Evolutionary conservation across 371 early-diverging fungal species (phyloP).

Genomic region (Syncephalis plumigaleata): DNA sequence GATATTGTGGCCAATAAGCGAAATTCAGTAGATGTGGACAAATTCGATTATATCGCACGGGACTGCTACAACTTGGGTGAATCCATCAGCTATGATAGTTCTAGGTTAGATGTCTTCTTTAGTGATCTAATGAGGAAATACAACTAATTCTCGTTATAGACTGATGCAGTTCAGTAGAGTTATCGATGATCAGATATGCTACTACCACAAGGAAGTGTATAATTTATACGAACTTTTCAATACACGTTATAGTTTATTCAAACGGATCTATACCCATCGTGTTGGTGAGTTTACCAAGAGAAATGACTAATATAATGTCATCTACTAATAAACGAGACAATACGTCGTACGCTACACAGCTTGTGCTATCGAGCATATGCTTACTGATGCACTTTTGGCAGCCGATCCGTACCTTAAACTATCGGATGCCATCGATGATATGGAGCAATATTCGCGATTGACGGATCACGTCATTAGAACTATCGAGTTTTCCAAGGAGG

Average conservation of each 20-base stretch:
- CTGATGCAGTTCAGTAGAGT: constrained; percentile 70
- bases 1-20: constrained; percentile 92
- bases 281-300: constrained; percentile 23
- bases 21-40: constrained; percentile 91
- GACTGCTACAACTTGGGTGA: constrained; percentile 80
- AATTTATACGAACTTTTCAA: constrained; percentile 81
- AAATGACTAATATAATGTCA: constrained; percentile 2
- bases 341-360: constrained; percentile 10
- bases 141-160: constrained; percentile 14
- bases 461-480: constrained; percentile 74
- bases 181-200: constrained; percentile 78
- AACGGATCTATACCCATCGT: constrained; percentile 83
- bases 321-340: too few species aligned
- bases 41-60: constrained; percentile 88
- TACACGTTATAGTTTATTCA: constrained; percentile 77
- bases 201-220: constrained; percentile 59
- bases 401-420: constrained; percentile 64
- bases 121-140: not conserved
- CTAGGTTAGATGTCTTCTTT: constrained; percentile 12
- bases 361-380: constrained; percentile 68
- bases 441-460: constrained; percentile 51
- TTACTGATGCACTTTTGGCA: constrained; percentile 67
- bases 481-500: constrained; percentile 50
- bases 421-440: constrained; percentile 42
- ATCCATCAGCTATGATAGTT: constrained; percentile 60